phyloP scores from a whole-genome alignment of 371 early-diverging fungal genomes.

The Entomophthora muscae region DNA sequence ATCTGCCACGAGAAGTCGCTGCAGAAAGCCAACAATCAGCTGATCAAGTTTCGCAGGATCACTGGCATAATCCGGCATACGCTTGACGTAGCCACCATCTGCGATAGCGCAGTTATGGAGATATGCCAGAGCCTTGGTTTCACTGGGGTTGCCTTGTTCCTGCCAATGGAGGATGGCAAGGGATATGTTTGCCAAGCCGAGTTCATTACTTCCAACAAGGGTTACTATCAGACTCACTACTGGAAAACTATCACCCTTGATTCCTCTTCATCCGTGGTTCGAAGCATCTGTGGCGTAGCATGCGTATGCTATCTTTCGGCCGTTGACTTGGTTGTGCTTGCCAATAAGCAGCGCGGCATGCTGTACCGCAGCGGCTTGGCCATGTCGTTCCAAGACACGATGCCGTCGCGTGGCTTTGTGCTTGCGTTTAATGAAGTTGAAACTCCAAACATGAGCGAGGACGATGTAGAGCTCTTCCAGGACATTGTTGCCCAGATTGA shows the following conservation, averaged over 20 bases:
- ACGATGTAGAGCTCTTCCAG: constrained; percentile 7
- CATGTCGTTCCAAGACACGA: neutral
- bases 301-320: neutral
- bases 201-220: neutral
- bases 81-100: constrained; percentile 5
- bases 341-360: neutral
- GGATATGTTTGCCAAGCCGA: neutral
- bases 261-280: neutral
- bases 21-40: constrained; percentile 3
- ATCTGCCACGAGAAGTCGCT: constrained; percentile 4
- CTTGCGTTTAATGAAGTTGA: constrained; percentile 1
- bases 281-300: neutral
- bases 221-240: neutral
- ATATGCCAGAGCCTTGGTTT: neutral
- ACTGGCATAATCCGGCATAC: constrained; percentile 6
- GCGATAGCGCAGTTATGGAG: constrained; percentile 8
- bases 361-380: neutral
- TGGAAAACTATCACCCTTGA: constrained; percentile 7
- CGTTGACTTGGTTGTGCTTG: neutral
- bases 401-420: neutral
- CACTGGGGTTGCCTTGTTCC: constrained; percentile 1
- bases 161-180: neutral
- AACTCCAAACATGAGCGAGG: neutral
- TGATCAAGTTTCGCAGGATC: constrained; percentile 9
- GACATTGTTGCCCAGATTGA: constrained; percentile 10